These are phyloP conservation scores for Teratosphaeriaceae sp. DNA, from an alignment of 2,329 filamentous ascomycete genomes.

Conservation along the genomic window DNA sequence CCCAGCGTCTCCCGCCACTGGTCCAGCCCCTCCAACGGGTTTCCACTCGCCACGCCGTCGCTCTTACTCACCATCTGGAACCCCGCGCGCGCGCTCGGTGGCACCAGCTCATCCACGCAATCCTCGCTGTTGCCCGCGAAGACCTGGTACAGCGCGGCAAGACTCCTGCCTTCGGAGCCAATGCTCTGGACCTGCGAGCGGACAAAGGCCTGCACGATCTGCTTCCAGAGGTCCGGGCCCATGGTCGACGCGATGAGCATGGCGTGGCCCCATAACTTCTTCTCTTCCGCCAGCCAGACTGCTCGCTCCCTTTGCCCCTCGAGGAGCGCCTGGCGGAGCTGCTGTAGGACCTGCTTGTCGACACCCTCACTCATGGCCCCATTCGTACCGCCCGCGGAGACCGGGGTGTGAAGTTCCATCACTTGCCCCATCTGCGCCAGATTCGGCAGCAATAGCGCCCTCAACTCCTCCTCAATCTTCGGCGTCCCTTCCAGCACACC, in stretches of 20 bases:
- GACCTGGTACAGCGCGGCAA: constrained; percentile 88
- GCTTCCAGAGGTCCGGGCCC: constrained; percentile 71
- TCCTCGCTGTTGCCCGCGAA: constrained; percentile 92
- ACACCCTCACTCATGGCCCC: constrained; percentile 60
- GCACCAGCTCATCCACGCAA: constrained; percentile 91
- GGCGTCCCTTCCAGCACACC: constrained; percentile 69
- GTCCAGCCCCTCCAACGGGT: constrained; percentile 77
- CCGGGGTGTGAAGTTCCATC: constrained; percentile 30
- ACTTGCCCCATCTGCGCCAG: constrained; percentile 28
- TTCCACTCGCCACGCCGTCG: constrained; percentile 55
- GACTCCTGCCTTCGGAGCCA: constrained; percentile 67
- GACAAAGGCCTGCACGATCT: constrained; percentile 92
- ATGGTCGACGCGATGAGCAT: constrained; percentile 82
- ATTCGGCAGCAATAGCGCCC: constrained; percentile 64
- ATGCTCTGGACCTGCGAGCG: constrained; percentile 86
- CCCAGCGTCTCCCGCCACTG: constrained; percentile 90
- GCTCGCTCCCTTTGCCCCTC: constrained; percentile 83
- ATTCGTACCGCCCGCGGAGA: constrained; percentile 32
- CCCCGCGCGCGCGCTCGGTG: constrained; percentile 83
- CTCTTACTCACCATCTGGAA: constrained; percentile 83
- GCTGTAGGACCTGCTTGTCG: constrained; percentile 62
- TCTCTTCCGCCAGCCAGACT: constrained; percentile 88
- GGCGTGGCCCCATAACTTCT: constrained; percentile 91
- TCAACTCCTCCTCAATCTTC: constrained; percentile 66
- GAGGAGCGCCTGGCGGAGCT: constrained; percentile 66